A percentile compares a stretch with the other conserved stretches of the same genome.
Evolutionary conservation across 768 basidiomycete species (phyloP).

Genomic region (Lentinula detonsa): DNA sequence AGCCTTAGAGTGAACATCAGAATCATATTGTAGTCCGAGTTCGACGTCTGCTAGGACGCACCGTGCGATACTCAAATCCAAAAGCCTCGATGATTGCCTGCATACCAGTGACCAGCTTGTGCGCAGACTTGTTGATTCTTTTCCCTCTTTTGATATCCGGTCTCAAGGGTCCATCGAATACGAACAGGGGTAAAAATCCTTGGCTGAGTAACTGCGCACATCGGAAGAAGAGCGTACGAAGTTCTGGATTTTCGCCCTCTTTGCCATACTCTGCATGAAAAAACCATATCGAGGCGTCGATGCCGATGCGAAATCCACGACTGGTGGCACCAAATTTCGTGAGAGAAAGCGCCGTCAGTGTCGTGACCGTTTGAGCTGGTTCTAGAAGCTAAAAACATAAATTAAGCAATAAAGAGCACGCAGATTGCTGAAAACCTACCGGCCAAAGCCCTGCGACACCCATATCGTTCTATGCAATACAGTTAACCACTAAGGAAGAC

Average conservation of each 20-base stretch:
- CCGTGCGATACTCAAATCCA: slow-evolving; percentile 73
- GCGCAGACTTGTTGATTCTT: slow-evolving; percentile 52
- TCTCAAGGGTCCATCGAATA: slow-evolving; percentile 86
- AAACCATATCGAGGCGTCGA: slow-evolving; percentile 68
- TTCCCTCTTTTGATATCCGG: slow-evolving; percentile 79
- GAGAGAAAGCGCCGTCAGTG: slow-evolving; percentile 49
- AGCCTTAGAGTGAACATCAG: slow-evolving; percentile 18
- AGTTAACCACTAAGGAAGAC: too few species aligned
- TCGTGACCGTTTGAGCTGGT: slow-evolving; percentile 10
- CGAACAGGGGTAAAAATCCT: slow-evolving; percentile 84
- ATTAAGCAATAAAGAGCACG: not conserved
- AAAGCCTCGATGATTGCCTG: slow-evolving; percentile 74
- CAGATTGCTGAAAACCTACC: slow-evolving; percentile 22
- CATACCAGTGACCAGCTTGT: slow-evolving; percentile 71
- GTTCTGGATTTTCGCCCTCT: slow-evolving; percentile 62
- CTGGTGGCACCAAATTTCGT: slow-evolving; percentile 67
- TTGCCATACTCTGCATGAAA: slow-evolving; percentile 45
- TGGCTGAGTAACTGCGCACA: slow-evolving; percentile 71
- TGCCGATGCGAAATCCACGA: slow-evolving; percentile 82
- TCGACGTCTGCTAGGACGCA: slow-evolving; percentile 19
- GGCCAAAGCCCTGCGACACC: slow-evolving; percentile 48
- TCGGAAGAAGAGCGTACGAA: slow-evolving; percentile 73
- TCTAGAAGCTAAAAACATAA: slow-evolving; percentile 11
- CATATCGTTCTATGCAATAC: slow-evolving; percentile 9
- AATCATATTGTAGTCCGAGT: slow-evolving; percentile 14